phyloP scores from a whole-genome alignment of 164 flowering plant genomes.

The Vitis labrusca region DNA sequence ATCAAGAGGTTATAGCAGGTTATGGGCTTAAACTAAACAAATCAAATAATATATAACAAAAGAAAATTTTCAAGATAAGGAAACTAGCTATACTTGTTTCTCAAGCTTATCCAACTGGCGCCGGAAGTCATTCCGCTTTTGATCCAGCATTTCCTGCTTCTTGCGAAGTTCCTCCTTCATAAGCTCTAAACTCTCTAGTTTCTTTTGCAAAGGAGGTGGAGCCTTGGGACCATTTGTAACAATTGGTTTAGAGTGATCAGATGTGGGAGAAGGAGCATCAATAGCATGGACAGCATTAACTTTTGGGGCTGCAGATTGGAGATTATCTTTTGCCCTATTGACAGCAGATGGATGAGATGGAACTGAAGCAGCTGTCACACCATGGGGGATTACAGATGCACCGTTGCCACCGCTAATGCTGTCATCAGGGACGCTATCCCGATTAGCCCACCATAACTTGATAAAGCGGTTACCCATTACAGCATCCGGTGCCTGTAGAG shows the following conservation, averaged over 20 bases:
- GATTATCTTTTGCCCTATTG: constrained; percentile 42
- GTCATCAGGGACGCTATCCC: constrained; percentile 73
- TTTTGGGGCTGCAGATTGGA: constrained; percentile 34
- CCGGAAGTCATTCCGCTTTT: constrained; percentile 77
- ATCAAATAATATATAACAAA: not conserved
- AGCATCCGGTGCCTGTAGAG: constrained; percentile 94
- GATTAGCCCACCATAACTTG: constrained; percentile 92
- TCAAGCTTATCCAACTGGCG: constrained; percentile 68
- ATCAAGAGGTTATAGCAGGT: too few species aligned
- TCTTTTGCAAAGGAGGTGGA: constrained; percentile 60
- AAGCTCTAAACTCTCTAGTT: constrained; percentile 64
- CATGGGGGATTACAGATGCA: constrained; percentile 29
- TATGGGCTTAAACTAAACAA: too few species aligned
- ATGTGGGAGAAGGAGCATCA: constrained; percentile 27
- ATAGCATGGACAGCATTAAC: constrained; percentile 22
- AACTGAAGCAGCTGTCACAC: constrained; percentile 25
- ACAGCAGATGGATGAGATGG: constrained; percentile 30
- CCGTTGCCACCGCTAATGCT: constrained; percentile 28
- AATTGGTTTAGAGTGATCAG: constrained; percentile 37
- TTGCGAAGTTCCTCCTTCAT: constrained; percentile 84
- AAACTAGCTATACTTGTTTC: constrained; percentile 52
- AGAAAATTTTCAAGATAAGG: not conserved
- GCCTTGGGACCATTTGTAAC: constrained; percentile 43
- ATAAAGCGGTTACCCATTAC: constrained; percentile 99
- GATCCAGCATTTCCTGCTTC: constrained; percentile 89